Evolutionary conservation across 192 early-diverging fungal species (phyloP).

Genomic region (Coemansia aciculifera): DNA sequence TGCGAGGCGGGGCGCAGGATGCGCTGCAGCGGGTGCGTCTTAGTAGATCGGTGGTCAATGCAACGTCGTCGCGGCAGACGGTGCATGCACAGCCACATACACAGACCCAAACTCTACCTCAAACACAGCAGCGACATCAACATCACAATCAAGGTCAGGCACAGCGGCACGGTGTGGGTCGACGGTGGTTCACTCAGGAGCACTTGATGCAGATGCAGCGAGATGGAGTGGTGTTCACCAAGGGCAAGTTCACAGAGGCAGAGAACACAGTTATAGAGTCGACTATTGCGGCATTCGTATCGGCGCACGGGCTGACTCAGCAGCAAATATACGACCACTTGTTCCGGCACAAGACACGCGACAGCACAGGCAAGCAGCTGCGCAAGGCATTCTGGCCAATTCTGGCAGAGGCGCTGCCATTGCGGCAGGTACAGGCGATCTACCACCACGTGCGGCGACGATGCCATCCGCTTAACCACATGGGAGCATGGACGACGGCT

Average conservation of each 20-base stretch:
- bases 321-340: constrained; percentile 41
- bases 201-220: constrained; percentile 41
- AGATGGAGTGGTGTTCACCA: constrained; percentile 44
- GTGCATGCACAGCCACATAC: background rate
- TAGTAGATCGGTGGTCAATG: constrained; percentile 16
- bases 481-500: constrained; percentile 42
- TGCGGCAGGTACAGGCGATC: constrained; percentile 48
- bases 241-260: constrained; percentile 50
- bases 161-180: background rate
- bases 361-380: constrained; percentile 26
- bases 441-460: constrained; percentile 51
- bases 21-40: constrained; percentile 36
- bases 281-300: constrained; percentile 23
- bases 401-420: constrained; percentile 43
- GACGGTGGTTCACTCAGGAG: constrained; percentile 45
- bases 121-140: background rate
- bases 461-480: constrained; percentile 52
- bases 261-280: constrained; percentile 41
- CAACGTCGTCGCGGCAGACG: constrained; percentile 9
- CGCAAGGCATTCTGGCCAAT: constrained; percentile 45
- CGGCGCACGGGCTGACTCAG: constrained; percentile 24
- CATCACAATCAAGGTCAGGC: background rate
- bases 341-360: constrained; percentile 26
- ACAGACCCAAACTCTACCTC: background rate
- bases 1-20: constrained; percentile 8